phyloP scores from a whole-genome alignment of 2,329 filamentous ascomycete genomes.

The Ophiosphaerella herpotricha region DNA sequence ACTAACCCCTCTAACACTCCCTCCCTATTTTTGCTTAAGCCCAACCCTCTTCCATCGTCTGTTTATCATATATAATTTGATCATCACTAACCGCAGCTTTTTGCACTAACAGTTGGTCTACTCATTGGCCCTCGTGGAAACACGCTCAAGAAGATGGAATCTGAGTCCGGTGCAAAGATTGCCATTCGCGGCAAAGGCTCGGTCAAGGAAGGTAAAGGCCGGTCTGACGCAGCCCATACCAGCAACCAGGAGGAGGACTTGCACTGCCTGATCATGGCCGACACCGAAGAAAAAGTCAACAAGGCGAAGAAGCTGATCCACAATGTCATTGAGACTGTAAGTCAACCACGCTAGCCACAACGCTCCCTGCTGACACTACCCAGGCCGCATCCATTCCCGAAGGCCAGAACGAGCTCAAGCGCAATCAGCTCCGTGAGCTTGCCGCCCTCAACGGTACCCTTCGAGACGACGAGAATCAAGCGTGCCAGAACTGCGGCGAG shows the following conservation, averaged over 20 bases:
- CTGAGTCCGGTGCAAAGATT: constrained; percentile 96
- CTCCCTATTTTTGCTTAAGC: constrained; percentile 49
- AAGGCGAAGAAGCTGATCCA: constrained; percentile 98
- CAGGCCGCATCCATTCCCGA: constrained; percentile 98
- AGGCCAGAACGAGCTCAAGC: constrained; percentile 98
- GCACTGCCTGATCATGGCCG: constrained; percentile 99
- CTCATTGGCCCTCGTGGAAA: constrained; percentile 99
- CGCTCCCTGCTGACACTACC: constrained; percentile 35
- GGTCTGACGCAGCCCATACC: constrained; percentile 97
- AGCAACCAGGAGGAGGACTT: constrained; percentile 99
- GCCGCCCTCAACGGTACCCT: constrained; percentile 98
- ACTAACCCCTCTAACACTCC: constrained; percentile 83
- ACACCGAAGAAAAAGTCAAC: constrained; percentile 99
- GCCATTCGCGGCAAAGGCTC: constrained; percentile 99
- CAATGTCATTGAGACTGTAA: constrained; percentile 96
- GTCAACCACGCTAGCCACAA: constrained; percentile 45
- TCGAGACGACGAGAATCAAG: constrained; percentile 98
- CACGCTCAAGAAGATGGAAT: constrained; percentile 99
- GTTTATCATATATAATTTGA: constrained; percentile 44
- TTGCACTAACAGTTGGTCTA: constrained; percentile 92
- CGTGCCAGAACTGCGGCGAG: constrained; percentile 98
- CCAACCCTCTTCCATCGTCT: constrained; percentile 25
- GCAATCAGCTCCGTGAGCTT: constrained; percentile 96
- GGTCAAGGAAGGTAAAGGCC: constrained; percentile 98
- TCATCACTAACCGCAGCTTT: constrained; percentile 86